Percentiles rank a stretch among this genome's conserved stretches.
Evolutionary conservation across 176 grass and related monocot species (phyloP).

Genomic region (Tuctoria greenei): DNA sequence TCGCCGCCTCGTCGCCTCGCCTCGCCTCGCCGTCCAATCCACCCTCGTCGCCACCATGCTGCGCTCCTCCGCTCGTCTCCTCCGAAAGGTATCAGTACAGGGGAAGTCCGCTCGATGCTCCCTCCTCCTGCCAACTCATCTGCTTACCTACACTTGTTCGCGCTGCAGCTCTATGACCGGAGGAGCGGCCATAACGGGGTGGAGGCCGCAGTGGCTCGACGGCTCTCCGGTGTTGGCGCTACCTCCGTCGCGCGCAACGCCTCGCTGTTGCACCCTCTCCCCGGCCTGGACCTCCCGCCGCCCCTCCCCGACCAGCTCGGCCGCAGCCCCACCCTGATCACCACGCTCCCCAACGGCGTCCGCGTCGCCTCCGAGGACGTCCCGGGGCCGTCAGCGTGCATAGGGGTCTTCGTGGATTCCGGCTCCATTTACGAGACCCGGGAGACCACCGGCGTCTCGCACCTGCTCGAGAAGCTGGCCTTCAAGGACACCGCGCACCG

Average conservation of each 20-base stretch:
- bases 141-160: neutral
- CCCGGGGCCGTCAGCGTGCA: conserved; percentile 64
- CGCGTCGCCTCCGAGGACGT: conserved; percentile 73
- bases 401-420: conserved; percentile 71
- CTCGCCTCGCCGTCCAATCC: neutral
- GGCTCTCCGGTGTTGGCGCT: conserved; percentile 32
- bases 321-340: conserved; percentile 58
- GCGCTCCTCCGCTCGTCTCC: conserved; percentile 42
- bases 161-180: conserved; percentile 31
- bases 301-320: conserved; percentile 47
- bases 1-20: neutral
- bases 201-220: conserved; percentile 3
- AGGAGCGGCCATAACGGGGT: conserved; percentile 18
- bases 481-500: conserved; percentile 86
- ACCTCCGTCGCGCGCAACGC: conserved; percentile 33
- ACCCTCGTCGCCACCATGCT: conserved; percentile 29
- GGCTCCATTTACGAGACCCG: conserved; percentile 74
- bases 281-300: conserved; percentile 44
- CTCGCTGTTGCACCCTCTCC: conserved; percentile 57
- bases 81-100: conserved; percentile 29
- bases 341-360: conserved; percentile 81
- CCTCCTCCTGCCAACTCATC: neutral
- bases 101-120: neutral
- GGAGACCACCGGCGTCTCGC: conserved; percentile 48
- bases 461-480: conserved; percentile 71